phyloP scores from a whole-genome alignment of 148 eudicot species.

The Rhododendron williamsianum region DNA sequence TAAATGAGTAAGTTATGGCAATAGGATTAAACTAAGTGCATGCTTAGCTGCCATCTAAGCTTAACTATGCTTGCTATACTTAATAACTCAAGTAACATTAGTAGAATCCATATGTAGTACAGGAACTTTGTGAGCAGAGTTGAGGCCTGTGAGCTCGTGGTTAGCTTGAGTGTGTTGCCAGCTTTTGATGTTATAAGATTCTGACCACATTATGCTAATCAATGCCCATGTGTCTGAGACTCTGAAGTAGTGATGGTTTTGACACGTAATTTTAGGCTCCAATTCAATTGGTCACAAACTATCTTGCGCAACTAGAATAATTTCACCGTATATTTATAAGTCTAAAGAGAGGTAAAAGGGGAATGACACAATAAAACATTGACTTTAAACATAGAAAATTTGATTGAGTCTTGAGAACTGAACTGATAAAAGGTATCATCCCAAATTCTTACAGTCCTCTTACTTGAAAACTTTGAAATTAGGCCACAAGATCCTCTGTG shows the following conservation, averaged over 20 bases:
- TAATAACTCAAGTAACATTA: not conserved
- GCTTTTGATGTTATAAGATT: not conserved
- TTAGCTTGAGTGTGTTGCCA: not conserved
- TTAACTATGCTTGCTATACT: not conserved
- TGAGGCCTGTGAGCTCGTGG: not conserved
- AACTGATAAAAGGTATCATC: too few relatives aligned
- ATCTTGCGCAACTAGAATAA: not conserved
- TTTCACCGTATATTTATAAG: not conserved
- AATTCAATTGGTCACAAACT: not conserved
- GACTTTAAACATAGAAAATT: too few relatives aligned
- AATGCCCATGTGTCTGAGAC: not conserved
- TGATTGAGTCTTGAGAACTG: too few relatives aligned
- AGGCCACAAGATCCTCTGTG: too few relatives aligned
- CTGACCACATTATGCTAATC: not conserved
- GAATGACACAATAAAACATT: too few relatives aligned
- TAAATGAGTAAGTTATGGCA: not conserved
- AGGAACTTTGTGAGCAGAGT: not conserved
- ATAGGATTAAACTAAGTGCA: not conserved
- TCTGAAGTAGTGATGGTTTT: not conserved
- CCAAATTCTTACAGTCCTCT: too few relatives aligned
- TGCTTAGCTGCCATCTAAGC: not conserved
- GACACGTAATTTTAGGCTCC: not conserved
- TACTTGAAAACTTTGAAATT: too few relatives aligned
- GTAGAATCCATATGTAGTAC: not conserved
- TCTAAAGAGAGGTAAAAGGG: too few relatives aligned